These are phyloP conservation scores for Fusarium sp. DNA, from an alignment of 2,329 filamentous ascomycete genomes.

Conservation along the genomic window DNA sequence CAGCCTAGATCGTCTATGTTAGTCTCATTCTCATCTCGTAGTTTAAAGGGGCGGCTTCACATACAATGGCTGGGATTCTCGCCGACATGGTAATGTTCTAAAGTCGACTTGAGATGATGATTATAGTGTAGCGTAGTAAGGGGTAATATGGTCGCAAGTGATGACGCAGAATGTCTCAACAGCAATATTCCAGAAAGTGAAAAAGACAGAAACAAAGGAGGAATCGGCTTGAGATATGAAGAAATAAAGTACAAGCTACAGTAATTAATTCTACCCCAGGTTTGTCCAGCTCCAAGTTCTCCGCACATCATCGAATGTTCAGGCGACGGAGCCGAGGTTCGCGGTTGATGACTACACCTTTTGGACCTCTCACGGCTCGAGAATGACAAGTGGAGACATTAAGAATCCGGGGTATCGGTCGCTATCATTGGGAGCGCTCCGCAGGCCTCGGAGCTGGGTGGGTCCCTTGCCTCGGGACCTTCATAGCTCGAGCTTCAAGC, in stretches of 20 bases:
- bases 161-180: background rate
- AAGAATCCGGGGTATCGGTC: conserved; percentile 44
- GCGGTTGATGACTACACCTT: conserved; percentile 29
- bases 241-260: conserved; percentile 11
- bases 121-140: background rate
- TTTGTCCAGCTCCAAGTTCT: conserved; percentile 41
- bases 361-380: conserved; percentile 28
- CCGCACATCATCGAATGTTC: conserved; percentile 45
- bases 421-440: conserved; percentile 29
- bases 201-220: background rate
- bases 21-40: conserved; percentile 4
- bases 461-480: conserved; percentile 32
- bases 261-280: conserved; percentile 33
- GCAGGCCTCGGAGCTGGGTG: conserved; percentile 37
- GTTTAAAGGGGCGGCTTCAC: conserved; percentile 4
- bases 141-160: conserved; percentile 12
- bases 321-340: conserved; percentile 42
- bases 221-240: conserved; percentile 17
- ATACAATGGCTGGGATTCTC: conserved; percentile 52
- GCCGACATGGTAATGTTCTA: conserved; percentile 46
- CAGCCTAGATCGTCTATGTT: conserved; percentile 52
- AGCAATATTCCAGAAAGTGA: background rate
- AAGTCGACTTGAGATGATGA: conserved; percentile 16
- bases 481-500: conserved; percentile 10
- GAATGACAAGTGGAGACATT: conserved; percentile 18